phyloP scores from a whole-genome alignment of 2,329 filamentous ascomycete species.

The Aureobasidium sp. region DNA sequence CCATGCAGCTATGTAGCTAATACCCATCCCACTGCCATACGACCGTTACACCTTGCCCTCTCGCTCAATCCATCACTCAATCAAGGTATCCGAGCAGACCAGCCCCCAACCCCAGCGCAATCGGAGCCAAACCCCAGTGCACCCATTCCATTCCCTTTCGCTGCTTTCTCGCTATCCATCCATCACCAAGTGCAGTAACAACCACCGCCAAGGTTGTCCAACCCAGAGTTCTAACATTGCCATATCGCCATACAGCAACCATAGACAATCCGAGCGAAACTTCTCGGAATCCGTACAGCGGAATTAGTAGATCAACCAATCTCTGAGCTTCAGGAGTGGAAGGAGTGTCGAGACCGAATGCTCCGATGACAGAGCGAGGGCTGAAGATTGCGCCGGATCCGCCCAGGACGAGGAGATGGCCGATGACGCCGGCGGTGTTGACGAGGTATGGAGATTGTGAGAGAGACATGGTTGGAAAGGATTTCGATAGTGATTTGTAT shows the following conservation, averaged over 20 bases:
- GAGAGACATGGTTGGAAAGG: conserved; percentile 64
- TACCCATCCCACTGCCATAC: too few species aligned
- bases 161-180: not conserved
- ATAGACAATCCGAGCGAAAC: not conserved
- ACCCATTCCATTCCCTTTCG: not conserved
- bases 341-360: not conserved
- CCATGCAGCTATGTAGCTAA: too few species aligned
- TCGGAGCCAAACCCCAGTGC: not conserved
- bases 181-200: not conserved
- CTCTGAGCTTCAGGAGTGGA: not conserved
- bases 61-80: not conserved
- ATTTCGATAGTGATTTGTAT: not conserved
- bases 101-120: not conserved
- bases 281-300: not conserved
- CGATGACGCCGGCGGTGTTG: conserved; percentile 52
- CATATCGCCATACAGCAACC: not conserved
- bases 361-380: not conserved
- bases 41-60: too few species aligned
- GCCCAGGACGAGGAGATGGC: not conserved
- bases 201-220: not conserved
- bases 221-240: not conserved
- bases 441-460: conserved; percentile 87
- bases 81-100: not conserved
- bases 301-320: not conserved
- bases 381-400: not conserved